phyloP scores from a whole-genome alignment of 169 alveolate genomes.

The Eimeria necatrix region DNA sequence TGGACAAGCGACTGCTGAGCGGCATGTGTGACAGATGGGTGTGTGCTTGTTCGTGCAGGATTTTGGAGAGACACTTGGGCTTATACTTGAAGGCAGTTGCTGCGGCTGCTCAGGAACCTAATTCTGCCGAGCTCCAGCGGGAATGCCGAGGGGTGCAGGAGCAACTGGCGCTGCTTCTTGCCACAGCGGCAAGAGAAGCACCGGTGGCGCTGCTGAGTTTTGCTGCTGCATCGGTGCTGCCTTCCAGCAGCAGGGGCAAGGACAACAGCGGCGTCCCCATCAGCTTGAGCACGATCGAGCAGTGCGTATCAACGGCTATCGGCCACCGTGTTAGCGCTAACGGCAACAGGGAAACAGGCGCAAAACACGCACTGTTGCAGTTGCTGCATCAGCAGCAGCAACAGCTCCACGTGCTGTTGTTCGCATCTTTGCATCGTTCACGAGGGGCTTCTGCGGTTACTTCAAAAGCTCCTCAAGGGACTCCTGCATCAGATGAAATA shows the following conservation, averaged over 20 bases:
- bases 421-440: background rate
- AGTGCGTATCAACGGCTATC: conserved; percentile 18
- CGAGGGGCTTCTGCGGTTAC: conserved; percentile 53
- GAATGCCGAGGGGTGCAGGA: conserved; percentile 66
- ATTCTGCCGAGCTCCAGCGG: conserved; percentile 57
- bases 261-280: background rate
- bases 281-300: background rate
- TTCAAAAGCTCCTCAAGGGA: conserved; percentile 39
- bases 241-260: background rate
- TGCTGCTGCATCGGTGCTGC: conserved; percentile 57
- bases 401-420: conserved; percentile 37
- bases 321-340: background rate
- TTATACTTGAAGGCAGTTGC: conserved; percentile 59
- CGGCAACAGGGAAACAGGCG: background rate
- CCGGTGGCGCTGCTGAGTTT: conserved; percentile 61
- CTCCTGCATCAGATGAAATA: conserved; percentile 30
- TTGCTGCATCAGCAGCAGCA: conserved; percentile 66
- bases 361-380: conserved; percentile 57
- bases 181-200: conserved; percentile 70
- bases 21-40: background rate
- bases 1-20: too few relatives aligned
- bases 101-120: conserved; percentile 48
- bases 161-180: conserved; percentile 57
- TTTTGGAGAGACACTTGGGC: conserved; percentile 47
- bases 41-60: conserved; percentile 5